Evolutionary conservation across 176 grass and related monocot species (phyloP).

Genomic region (Aechmea fasciata): DNA sequence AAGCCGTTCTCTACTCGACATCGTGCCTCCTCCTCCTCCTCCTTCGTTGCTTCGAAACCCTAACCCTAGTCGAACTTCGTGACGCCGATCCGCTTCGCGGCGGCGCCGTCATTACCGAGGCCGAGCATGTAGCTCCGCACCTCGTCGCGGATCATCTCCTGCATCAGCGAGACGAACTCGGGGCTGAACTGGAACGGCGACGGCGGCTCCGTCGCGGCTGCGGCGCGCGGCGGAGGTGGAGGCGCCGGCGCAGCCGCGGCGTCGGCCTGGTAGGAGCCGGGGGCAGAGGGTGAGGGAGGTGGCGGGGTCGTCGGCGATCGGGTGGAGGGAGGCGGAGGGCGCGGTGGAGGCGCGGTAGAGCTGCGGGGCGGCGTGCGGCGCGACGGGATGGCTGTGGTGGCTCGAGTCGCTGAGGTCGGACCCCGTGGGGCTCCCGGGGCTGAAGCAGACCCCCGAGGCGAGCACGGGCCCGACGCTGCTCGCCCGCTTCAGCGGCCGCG

Average conservation of each 20-base stretch:
- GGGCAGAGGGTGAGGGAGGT: conserved; percentile 63
- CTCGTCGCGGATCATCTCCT: conserved; percentile 88
- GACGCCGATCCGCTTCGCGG: conserved; percentile 46
- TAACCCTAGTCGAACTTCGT: conserved; percentile 69
- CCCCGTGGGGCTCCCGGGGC: conserved; percentile 46
- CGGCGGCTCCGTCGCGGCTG: background rate
- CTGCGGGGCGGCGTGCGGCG: conserved; percentile 8
- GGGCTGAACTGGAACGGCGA: conserved; percentile 20
- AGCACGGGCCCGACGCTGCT: conserved; percentile 35
- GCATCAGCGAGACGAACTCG: conserved; percentile 65
- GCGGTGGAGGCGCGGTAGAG: conserved; percentile 10
- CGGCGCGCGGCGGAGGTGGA: background rate
- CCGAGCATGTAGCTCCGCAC: conserved; percentile 78
- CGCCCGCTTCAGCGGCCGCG: conserved; percentile 52
- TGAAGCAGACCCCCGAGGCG: conserved; percentile 35
- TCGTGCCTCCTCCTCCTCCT: background rate
- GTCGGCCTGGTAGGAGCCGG: conserved; percentile 27
- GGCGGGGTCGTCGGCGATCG: conserved; percentile 19
- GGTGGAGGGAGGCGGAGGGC: conserved; percentile 1
- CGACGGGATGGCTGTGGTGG: conserved; percentile 44
- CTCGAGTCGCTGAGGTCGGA: conserved; percentile 76
- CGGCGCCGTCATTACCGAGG: conserved; percentile 29
- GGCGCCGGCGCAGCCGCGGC: background rate
- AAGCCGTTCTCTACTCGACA: background rate
- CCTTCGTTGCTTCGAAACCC: conserved; percentile 10